Conservation (phyloP, 2,329 filamentous ascomycete species). For the Cercospora citrullina region DNA sequence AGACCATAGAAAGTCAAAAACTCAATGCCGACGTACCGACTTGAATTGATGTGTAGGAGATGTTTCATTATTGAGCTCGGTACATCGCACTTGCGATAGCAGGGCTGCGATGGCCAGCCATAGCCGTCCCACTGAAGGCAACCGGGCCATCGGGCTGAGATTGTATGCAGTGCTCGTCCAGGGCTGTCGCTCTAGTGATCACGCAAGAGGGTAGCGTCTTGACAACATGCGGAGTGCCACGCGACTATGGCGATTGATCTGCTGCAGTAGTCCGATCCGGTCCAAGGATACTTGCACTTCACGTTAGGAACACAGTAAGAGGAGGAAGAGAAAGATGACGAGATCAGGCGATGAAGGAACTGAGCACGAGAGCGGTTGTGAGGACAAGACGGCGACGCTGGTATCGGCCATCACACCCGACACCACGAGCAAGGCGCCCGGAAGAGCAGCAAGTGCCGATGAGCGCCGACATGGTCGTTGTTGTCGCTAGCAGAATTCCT, state of each 20-base stretch:
- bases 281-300: slow-evolving; percentile 13
- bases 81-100: slow-evolving; percentile 8
- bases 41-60: slow-evolving; percentile 41
- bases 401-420: neutral
- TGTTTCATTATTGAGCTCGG: slow-evolving; percentile 38
- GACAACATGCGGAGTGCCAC: slow-evolving; percentile 21
- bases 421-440: neutral
- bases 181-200: slow-evolving; percentile 15
- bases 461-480: neutral
- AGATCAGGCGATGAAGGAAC: neutral
- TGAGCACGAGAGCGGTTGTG: neutral
- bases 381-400: neutral
- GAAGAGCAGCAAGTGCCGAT: slow-evolving; percentile 1
- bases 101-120: neutral
- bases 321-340: neutral
- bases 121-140: neutral
- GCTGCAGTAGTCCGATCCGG: slow-evolving; percentile 4
- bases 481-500: neutral
- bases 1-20: neutral
- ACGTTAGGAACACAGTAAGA: slow-evolving; percentile 10
- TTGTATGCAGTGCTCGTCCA: neutral
- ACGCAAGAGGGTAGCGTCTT: slow-evolving; percentile 17
- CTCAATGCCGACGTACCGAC: slow-evolving; percentile 32
- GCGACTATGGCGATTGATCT: slow-evolving; percentile 14
- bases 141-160: slow-evolving; percentile 9